Percentiles rank a stretch among this genome's conserved stretches.
These are phyloP conservation scores for Aegilops sharonensis DNA, from an alignment of 176 grass and related monocot species.

Conservation along the genomic window DNA sequence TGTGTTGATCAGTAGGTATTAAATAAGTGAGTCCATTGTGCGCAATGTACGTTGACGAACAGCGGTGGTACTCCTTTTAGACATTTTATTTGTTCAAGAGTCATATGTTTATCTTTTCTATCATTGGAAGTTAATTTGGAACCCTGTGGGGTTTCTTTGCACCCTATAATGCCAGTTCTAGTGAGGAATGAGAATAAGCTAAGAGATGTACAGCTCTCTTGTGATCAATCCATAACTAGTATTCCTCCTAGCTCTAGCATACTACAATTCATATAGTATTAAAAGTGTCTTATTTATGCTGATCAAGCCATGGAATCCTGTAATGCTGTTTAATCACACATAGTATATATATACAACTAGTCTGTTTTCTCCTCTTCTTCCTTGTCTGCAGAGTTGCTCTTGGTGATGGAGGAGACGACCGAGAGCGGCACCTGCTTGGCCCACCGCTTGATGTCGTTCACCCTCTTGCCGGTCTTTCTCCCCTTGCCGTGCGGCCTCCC, in stretches of 20 bases:
- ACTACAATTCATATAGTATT: neutral
- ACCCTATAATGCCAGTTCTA: neutral
- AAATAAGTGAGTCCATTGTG: neutral
- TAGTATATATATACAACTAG: neutral
- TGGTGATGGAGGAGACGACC: constrained; percentile 81
- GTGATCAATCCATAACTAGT: neutral
- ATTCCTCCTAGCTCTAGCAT: neutral
- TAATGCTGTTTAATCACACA: neutral
- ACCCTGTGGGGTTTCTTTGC: neutral
- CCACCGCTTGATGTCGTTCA: constrained; percentile 78
- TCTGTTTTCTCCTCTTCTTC: constrained; percentile 56
- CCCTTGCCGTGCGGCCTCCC: constrained; percentile 41
- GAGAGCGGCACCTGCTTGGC: constrained; percentile 83
- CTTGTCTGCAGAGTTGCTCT: constrained; percentile 64
- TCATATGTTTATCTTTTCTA: neutral
- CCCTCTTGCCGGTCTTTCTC: constrained; percentile 57
- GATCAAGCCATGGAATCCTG: neutral
- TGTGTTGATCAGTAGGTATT: constrained; percentile 72
- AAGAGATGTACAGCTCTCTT: neutral
- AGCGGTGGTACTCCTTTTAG: neutral
- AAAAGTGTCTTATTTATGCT: neutral
- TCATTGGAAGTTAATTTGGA: neutral
- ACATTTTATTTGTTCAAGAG: neutral
- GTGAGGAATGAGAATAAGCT: constrained; percentile 6
- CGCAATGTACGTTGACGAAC: neutral